These are phyloP conservation scores for Achaetomiella virescens DNA, from an alignment of 495 filamentous ascomycete genomes.

Conservation along the genomic window DNA sequence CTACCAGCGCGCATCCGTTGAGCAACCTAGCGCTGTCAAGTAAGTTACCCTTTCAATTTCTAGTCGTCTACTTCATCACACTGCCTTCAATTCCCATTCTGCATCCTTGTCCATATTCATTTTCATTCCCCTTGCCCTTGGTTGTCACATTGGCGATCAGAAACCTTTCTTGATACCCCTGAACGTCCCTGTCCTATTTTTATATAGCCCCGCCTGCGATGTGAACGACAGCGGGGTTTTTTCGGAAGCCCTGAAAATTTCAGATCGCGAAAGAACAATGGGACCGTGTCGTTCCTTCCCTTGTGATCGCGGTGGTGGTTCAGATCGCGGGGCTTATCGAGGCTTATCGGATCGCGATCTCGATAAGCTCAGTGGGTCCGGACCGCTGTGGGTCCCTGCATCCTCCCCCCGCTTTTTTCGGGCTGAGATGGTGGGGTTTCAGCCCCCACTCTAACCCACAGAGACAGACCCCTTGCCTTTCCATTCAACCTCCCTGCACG, in stretches of 20 bases:
- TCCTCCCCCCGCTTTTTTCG: too few species aligned
- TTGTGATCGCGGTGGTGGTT: too few species aligned
- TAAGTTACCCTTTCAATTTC: constrained; percentile 5
- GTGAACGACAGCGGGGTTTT: neutral
- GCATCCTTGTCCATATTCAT: neutral
- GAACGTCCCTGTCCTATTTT: neutral
- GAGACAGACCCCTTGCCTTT: too few species aligned
- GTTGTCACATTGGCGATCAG: neutral
- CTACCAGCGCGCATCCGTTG: neutral
- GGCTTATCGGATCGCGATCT: too few species aligned
- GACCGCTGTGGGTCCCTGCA: too few species aligned
- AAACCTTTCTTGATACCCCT: neutral
- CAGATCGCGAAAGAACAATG: neutral
- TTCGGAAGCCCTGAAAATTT: neutral
- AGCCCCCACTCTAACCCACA: too few species aligned
- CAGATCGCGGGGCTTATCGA: too few species aligned
- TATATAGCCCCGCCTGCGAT: neutral
- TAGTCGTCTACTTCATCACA: neutral
- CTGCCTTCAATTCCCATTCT: neutral
- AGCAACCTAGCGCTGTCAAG: neutral
- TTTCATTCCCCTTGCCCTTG: neutral
- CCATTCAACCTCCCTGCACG: too few species aligned
- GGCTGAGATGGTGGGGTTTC: too few species aligned
- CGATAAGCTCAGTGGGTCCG: too few species aligned
- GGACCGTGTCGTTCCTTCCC: too few species aligned